phyloP scores from a whole-genome alignment of 179 eudicot species.

The Pouteria campechiana region DNA sequence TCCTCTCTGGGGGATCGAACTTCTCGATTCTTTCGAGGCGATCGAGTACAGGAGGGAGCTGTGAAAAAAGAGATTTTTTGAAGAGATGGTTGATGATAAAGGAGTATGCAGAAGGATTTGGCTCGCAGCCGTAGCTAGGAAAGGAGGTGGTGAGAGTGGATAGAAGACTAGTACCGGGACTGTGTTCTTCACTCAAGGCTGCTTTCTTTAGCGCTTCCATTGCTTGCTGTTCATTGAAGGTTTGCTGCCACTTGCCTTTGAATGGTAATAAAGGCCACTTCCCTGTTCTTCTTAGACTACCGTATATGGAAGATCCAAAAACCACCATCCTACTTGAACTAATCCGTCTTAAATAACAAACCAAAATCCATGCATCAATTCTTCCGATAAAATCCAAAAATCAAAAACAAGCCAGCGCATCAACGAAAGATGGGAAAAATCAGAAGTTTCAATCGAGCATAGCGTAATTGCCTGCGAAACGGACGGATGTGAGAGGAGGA shows the following conservation, averaged over 20 bases:
- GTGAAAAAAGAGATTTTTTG: constrained; percentile 19
- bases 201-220: constrained; percentile 30
- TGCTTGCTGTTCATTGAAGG: constrained; percentile 36
- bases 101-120: constrained; percentile 37
- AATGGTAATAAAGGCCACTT: constrained; percentile 37
- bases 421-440: too few relatives aligned
- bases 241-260: constrained; percentile 33
- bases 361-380: too few relatives aligned
- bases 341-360: too few relatives aligned
- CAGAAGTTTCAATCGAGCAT: too few relatives aligned
- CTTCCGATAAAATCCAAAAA: too few relatives aligned
- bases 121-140: constrained; percentile 26
- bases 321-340: too few relatives aligned
- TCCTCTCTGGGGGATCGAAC: constrained; percentile 47
- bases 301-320: too few relatives aligned
- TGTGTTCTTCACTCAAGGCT: constrained; percentile 2
- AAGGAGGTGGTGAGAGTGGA: constrained; percentile 28
- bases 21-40: constrained; percentile 29
- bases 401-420: too few relatives aligned
- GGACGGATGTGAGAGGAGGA: too few relatives aligned
- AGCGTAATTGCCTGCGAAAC: too few relatives aligned
- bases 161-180: constrained; percentile 20
- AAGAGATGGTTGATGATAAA: constrained; percentile 36
- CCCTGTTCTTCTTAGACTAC: constrained; percentile 38
- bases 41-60: constrained; percentile 23